Base-by-base conservation (phyloP, 371 early-diverging fungal species). In the Batkoa obscura region DNA sequence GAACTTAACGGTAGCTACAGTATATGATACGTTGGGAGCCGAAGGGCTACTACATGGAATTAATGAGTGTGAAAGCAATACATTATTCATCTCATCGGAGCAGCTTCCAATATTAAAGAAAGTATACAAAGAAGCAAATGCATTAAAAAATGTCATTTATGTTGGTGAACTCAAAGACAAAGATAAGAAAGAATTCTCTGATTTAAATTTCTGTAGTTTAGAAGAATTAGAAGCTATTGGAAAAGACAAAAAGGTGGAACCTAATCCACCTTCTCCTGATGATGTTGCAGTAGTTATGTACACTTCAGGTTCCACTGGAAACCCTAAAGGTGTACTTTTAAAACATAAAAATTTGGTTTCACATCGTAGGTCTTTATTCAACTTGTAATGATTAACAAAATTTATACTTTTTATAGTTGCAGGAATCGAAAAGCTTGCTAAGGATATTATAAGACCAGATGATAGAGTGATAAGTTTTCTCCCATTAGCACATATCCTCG, bases 251-350 rank as follows among this genome's bases (percentile, higher is more conserved):
- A 80, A 78, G 2, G 66, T 62, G 12, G 78, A 75, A 36, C 72
- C 82, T 9, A 36, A 43, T 17, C 47, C 56, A 46, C 56, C 93
- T 8, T 72, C 69, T 23, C 69, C 76, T 34, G 81, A 87, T 48
- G 88, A 88, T 62, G 60, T 84, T 49, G 88, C 90, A 60, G 80
- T 90, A 68, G 84, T 97, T 66, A 89, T 92, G 78, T 98, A 96
- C 68, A 94, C 98, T 32, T 90, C 90, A 43, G 98, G 96, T 48
- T 84, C 88, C 1, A 87, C 90, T 8, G 98, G 98, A 37, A 73
- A 69, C 54, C 86, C 93, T 43, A 94, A 92, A 70, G 94, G 93
- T 57, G 88, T 89, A 4, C 67, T 86, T 64, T 64, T 92, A 23
- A 75, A 81, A 12, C 93, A 94, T 65, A 73, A 71, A 52, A 88